Percentiles rank a stretch among this genome's conserved stretches.
Evolutionary conservation across 2,329 filamentous ascomycete genomes (phyloP).

Genomic region (Eutypella sp.): DNA sequence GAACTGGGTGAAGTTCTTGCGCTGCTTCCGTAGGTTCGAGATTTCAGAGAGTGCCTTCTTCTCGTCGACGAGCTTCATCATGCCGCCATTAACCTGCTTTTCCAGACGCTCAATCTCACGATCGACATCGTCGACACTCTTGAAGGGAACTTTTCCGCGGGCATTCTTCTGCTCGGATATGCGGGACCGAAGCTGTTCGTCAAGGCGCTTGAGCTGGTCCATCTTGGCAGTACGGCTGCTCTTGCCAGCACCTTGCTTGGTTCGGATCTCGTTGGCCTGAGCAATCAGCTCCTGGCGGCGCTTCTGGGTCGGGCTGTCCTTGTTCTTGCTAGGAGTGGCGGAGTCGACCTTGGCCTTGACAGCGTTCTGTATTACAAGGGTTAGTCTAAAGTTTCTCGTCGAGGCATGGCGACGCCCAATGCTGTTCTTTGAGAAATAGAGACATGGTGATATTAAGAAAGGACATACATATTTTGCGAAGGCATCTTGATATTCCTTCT

Average conservation of each 20-base stretch:
- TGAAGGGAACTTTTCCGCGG: constrained; percentile 76
- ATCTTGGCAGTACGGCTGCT: constrained; percentile 69
- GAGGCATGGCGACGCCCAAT: no score
- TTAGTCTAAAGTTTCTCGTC: constrained; percentile 4
- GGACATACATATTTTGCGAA: constrained; percentile 52
- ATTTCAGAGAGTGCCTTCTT: constrained; percentile 87
- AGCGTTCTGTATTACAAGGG: constrained; percentile 59
- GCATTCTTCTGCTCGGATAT: constrained; percentile 83
- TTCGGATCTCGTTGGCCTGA: constrained; percentile 77
- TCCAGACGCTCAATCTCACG: constrained; percentile 75
- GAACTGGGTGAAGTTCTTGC: constrained; percentile 85
- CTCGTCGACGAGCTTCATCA: constrained; percentile 95
- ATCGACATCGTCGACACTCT: constrained; percentile 83
- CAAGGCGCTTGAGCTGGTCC: constrained; percentile 88
- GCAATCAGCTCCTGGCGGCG: constrained; percentile 79
- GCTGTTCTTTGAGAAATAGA: not conserved
- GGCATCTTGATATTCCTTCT: constrained; percentile 78
- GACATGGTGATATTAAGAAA: not conserved
- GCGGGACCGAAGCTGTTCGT: constrained; percentile 81
- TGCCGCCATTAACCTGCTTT: constrained; percentile 79
- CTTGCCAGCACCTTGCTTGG: constrained; percentile 86
- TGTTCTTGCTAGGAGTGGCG: constrained; percentile 65
- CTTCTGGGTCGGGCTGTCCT: constrained; percentile 77
- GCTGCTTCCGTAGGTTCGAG: constrained; percentile 75
- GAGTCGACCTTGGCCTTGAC: constrained; percentile 85